Conservation (phyloP, 257 asterid species). For the Ehretia macrophylla region DNA sequence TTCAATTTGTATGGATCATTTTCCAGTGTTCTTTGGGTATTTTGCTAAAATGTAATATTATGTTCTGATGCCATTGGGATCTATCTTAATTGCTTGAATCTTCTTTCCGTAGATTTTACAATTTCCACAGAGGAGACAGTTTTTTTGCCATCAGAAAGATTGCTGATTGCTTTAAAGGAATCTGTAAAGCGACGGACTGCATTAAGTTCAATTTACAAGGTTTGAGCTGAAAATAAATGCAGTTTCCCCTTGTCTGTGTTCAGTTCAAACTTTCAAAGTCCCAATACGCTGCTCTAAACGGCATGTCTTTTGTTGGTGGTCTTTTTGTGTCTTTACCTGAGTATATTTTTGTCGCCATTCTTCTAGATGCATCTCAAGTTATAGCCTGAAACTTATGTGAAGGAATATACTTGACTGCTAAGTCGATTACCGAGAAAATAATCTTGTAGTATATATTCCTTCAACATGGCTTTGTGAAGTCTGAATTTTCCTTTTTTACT, state of each 20-base stretch:
- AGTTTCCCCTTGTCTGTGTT: background rate
- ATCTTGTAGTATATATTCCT: too few species aligned
- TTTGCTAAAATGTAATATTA: conserved; percentile 1
- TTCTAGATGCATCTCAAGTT: too few species aligned
- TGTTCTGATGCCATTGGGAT: background rate
- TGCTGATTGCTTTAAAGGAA: conserved; percentile 67
- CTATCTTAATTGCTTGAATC: background rate
- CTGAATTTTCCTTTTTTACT: background rate
- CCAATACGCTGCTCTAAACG: background rate
- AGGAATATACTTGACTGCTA: too few species aligned
- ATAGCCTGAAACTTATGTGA: too few species aligned
- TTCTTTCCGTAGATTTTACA: conserved; percentile 20
- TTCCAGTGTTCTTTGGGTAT: conserved; percentile 1
- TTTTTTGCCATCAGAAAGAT: conserved; percentile 42
- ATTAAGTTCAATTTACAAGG: conserved; percentile 54
- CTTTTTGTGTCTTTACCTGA: too few species aligned
- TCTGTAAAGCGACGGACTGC: conserved; percentile 68
- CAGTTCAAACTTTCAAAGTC: background rate
- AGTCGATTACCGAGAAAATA: too few species aligned
- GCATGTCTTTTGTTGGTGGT: too few species aligned
- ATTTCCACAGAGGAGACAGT: conserved; percentile 24
- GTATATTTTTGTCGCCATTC: too few species aligned
- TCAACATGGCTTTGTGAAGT: too few species aligned
- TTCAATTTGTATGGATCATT: conserved; percentile 10
- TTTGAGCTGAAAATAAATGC: conserved; percentile 9